phyloP scores from a whole-genome alignment of 1,284 basidiomycete genomes.

The Trametes polyzona region DNA sequence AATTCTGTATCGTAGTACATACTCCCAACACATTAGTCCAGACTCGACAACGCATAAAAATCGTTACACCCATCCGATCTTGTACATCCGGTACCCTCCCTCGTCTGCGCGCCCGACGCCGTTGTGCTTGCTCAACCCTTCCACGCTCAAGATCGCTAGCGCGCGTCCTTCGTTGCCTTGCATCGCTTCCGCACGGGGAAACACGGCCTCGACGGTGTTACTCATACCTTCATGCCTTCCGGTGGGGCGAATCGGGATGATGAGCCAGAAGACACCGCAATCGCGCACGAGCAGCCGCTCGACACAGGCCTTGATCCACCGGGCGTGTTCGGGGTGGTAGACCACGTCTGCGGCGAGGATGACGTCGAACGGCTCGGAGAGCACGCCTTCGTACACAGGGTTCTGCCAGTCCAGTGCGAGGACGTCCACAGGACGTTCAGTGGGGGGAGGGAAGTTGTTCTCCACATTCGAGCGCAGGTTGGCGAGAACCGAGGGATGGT shows the following conservation, averaged over 20 bases:
- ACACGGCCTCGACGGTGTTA: conserved; percentile 60
- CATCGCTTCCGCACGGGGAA: conserved; percentile 36
- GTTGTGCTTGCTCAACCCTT: conserved; percentile 49
- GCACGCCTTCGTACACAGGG: conserved; percentile 18
- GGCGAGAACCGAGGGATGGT: conserved; percentile 73
- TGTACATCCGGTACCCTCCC: conserved; percentile 65
- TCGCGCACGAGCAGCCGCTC: conserved; percentile 46
- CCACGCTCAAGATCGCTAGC: conserved; percentile 49
- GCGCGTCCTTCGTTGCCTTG: conserved; percentile 10
- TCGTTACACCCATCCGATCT: conserved; percentile 60
- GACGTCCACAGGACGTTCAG: conserved; percentile 42
- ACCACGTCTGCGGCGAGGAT: conserved; percentile 74
- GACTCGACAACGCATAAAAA: background rate
- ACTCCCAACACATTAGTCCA: conserved; percentile 7
- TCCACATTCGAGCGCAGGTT: conserved; percentile 72
- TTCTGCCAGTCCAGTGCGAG: conserved; percentile 71
- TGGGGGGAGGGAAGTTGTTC: conserved; percentile 52
- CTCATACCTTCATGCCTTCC: conserved; percentile 70
- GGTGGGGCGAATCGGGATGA: conserved; percentile 68
- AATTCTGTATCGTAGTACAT: conserved; percentile 20
- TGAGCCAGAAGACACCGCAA: conserved; percentile 68
- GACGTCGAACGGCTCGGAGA: conserved; percentile 45
- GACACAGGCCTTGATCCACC: conserved; percentile 67
- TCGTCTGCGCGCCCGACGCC: conserved; percentile 73
- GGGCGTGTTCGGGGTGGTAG: conserved; percentile 69